These are phyloP conservation scores for Aureobasidium musti DNA, from an alignment of 2,329 filamentous ascomycete species.

Conservation along the genomic window DNA sequence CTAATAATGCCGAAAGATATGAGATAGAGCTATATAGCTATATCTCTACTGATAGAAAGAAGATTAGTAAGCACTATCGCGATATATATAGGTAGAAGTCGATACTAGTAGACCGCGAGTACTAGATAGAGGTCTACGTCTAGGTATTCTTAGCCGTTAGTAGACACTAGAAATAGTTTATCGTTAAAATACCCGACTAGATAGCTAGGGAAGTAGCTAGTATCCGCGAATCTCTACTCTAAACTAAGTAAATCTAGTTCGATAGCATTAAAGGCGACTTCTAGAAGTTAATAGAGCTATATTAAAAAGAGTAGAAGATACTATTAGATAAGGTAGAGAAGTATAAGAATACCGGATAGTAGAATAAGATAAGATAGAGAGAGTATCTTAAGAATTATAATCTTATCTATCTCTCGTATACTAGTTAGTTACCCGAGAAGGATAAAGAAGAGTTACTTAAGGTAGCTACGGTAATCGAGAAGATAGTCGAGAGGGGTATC, in stretches of 20 bases:
- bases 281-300: background rate
- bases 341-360: slow-evolving; percentile 28
- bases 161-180: background rate
- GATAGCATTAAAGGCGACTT: slow-evolving; percentile 4
- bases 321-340: background rate
- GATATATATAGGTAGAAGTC: background rate
- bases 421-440: no score
- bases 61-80: background rate
- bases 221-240: background rate
- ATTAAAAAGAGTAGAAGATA: background rate
- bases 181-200: background rate
- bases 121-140: slow-evolving; percentile 6
- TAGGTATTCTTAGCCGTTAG: background rate
- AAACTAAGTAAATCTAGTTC: background rate
- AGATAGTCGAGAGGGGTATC: no score
- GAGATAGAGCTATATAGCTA: background rate
- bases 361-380: no score
- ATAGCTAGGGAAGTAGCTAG: background rate
- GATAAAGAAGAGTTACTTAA: no score
- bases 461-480: no score
- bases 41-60: background rate
- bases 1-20: background rate
- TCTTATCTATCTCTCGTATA: no score
- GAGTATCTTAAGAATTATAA: no score
- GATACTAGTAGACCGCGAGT: background rate